phyloP scores from a whole-genome alignment of 768 basidiomycete species.

The Leccinum subgranulosum region DNA sequence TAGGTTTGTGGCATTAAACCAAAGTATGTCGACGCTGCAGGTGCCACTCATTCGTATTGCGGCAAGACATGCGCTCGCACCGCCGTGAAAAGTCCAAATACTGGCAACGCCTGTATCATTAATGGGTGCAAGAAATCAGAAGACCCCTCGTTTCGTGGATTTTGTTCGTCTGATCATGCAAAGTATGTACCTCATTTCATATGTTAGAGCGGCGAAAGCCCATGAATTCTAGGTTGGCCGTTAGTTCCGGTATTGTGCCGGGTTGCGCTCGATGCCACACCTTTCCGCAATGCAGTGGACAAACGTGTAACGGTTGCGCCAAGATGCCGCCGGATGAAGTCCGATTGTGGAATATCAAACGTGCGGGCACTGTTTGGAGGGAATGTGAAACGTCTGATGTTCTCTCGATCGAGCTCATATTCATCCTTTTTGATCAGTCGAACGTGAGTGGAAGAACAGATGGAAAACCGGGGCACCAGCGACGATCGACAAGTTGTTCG shows the following conservation, averaged over 20 bases:
- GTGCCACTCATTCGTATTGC: slow-evolving; percentile 56
- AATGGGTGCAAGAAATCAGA: slow-evolving; percentile 51
- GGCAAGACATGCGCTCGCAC: slow-evolving; percentile 57
- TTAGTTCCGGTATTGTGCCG: slow-evolving; percentile 45
- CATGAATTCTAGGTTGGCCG: slow-evolving; percentile 43
- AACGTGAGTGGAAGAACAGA: slow-evolving; percentile 49
- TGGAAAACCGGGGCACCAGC: slow-evolving; percentile 34
- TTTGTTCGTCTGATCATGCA: slow-evolving; percentile 59
- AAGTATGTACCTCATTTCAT: slow-evolving; percentile 37
- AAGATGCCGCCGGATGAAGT: slow-evolving; percentile 40
- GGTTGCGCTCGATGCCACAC: slow-evolving; percentile 48
- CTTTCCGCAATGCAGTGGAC: slow-evolving; percentile 44
- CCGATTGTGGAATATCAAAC: slow-evolving; percentile 47
- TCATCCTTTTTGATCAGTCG: slow-evolving; percentile 40
- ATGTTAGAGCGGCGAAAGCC: slow-evolving; percentile 5
- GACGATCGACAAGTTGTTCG: slow-evolving; percentile 54
- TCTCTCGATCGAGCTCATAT: slow-evolving; percentile 14
- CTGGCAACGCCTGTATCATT: slow-evolving; percentile 45
- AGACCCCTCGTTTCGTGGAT: slow-evolving; percentile 47
- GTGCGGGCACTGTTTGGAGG: slow-evolving; percentile 47
- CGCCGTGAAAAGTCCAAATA: slow-evolving; percentile 30
- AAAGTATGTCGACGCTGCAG: slow-evolving; percentile 59
- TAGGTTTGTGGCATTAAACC: slow-evolving; percentile 60
- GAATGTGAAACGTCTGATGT: slow-evolving; percentile 39
- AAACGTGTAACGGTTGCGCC: slow-evolving; percentile 51